Conservation (phyloP, 192 early-diverging fungal species). For the Umbelopsis isabellina region DNA sequence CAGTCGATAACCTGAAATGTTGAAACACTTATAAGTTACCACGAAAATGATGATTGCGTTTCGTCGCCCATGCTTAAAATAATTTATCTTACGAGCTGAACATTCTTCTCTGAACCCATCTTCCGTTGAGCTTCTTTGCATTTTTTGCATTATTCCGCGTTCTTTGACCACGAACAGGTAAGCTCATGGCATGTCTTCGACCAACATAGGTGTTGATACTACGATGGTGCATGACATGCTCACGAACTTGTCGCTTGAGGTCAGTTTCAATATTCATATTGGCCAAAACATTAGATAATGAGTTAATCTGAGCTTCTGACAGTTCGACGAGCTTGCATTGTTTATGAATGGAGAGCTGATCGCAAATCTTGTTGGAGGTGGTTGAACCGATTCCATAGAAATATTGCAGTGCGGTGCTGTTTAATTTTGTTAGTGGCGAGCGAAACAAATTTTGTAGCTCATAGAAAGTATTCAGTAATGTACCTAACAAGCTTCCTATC, state of each 20-base stretch:
- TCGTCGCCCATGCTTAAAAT: background rate
- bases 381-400: slow-evolving; percentile 91
- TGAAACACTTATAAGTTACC: background rate
- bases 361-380: slow-evolving; percentile 76
- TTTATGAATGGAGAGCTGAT: slow-evolving; percentile 81
- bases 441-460: background rate
- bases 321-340: slow-evolving; percentile 88
- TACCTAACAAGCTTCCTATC: slow-evolving; percentile 81
- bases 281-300: slow-evolving; percentile 83
- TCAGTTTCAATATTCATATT: slow-evolving; percentile 88
- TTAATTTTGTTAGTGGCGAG: background rate
- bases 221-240: slow-evolving; percentile 74
- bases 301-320: slow-evolving; percentile 84
- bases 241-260: slow-evolving; percentile 67
- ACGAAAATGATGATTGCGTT: too few species aligned
- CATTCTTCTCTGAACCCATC: slow-evolving; percentile 52
- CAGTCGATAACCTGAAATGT: slow-evolving; percentile 9
- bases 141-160: slow-evolving; percentile 88
- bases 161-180: slow-evolving; percentile 89
- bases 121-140: slow-evolving; percentile 83
- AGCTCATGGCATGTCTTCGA: slow-evolving; percentile 79
- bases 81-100: slow-evolving; percentile 34
- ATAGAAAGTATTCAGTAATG: background rate
- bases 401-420: slow-evolving; percentile 74
- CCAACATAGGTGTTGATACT: slow-evolving; percentile 80